Base-by-base conservation (phyloP, 352 stramenopile genomes). In the Globisporangium sylvaticum region DNA sequence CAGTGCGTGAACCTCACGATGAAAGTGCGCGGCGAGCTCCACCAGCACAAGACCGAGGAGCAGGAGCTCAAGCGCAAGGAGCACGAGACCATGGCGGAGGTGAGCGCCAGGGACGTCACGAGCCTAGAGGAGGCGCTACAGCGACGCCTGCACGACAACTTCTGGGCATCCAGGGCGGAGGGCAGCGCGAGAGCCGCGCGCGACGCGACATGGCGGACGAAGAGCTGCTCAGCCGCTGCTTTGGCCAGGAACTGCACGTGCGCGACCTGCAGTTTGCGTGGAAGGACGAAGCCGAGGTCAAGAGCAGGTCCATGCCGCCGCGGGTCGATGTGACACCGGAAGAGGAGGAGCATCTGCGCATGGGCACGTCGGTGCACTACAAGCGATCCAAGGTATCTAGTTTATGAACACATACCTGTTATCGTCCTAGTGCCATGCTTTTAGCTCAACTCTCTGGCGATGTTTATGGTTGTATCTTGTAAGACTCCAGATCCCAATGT, bases 81-180 rank as follows among this genome's bases (percentile, higher is more conserved):
- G 37, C 52, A 24, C n/a, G 75, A 82, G 34, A 20, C 62, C 0
- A 55, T 76, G 14, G 58, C 63, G 3, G 77, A 89, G 55, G 50
- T 68, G 0, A 67, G 72, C 6, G 80, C 76, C 56, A 58, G 66
- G 0, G 61, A 74, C 22, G 68, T 65, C 4, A 85, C 89, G 80
- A 37, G 52, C 6, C 20, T 34, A 0, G 72, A 86, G 61, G 82
- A 89, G 53, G 31, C 46, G 12, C 55, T 75, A 24, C 82, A 90
- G 64, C 81, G 79, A n/a, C 58, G 65, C 3, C 59, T 85, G 27
- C 58, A 56, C n/a, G 82, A 90, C 34, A 67, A 32, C 0, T 89
- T 90, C 60, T 90, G 82, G 82, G 82, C 1, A 88, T 89, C 24
- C 72, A 90, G 48, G 77, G 78, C 0, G 77, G 89, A 65, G 82